Percentiles rank a stretch among this genome's conserved stretches.
These are phyloP conservation scores for Hyphopichia buzzinii DNA, from an alignment of 1,139 yeast species.

Conservation along the genomic window DNA sequence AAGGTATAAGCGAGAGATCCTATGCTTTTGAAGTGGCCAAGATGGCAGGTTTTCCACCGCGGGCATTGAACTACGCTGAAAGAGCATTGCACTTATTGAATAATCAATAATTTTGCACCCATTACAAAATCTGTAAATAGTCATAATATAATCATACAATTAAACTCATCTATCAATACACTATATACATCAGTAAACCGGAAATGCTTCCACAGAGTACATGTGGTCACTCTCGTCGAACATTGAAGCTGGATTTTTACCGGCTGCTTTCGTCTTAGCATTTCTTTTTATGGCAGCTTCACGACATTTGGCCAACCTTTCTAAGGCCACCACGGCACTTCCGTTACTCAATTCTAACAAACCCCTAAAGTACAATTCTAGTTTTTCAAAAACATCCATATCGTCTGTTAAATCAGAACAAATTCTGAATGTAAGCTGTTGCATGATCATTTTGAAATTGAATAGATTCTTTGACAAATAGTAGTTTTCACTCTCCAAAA, in stretches of 20 bases:
- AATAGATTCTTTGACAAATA: conserved; percentile 11
- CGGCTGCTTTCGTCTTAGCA: not conserved
- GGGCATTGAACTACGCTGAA: conserved; percentile 54
- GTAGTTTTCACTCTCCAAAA: conserved; percentile 10
- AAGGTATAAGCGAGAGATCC: conserved; percentile 75
- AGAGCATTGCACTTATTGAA: conserved; percentile 27
- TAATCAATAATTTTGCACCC: not conserved
- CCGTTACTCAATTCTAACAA: conserved; percentile 14
- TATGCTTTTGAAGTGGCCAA: conserved; percentile 85
- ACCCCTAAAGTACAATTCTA: conserved; percentile 14
- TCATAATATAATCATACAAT: no score
- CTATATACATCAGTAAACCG: conserved; percentile 2
- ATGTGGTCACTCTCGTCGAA: conserved; percentile 5
- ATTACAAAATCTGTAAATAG: not conserved
- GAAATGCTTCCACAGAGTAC: conserved; percentile 5
- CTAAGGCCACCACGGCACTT: conserved; percentile 7
- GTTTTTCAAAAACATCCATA: conserved; percentile 13
- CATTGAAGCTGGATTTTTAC: conserved; percentile 1
- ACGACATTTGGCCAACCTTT: conserved; percentile 1
- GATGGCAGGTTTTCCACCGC: conserved; percentile 76
- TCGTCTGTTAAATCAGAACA: conserved; percentile 13
- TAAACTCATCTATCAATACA: no score
- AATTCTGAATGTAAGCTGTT: conserved; percentile 13
- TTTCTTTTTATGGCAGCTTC: conserved; percentile 2
- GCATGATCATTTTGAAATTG: conserved; percentile 13